These are phyloP conservation scores for Wickerhamiella bombiphila DNA, from an alignment of 805 yeast species.

Conservation along the genomic window DNA sequence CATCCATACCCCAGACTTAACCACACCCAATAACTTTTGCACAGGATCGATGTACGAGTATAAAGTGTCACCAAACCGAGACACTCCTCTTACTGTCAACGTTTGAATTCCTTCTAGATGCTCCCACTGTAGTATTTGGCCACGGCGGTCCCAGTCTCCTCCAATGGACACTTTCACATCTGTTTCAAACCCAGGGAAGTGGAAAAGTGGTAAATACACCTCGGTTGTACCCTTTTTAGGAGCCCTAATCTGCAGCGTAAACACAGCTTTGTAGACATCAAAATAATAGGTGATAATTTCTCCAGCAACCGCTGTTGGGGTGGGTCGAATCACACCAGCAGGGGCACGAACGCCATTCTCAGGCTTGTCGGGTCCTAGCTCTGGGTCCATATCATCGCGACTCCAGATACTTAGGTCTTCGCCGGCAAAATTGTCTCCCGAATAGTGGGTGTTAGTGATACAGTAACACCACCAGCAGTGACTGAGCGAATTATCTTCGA, in stretches of 20 bases:
- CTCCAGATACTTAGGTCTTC: slow-evolving; percentile 90
- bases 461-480: slow-evolving; percentile 83
- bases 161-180: slow-evolving; percentile 6
- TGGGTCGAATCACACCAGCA: slow-evolving; percentile 66
- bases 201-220: slow-evolving; percentile 59
- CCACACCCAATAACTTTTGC: slow-evolving; percentile 2
- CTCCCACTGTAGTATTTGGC: slow-evolving; percentile 15
- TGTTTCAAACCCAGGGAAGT: slow-evolving; percentile 30
- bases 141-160: slow-evolving; percentile 11
- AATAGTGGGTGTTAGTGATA: slow-evolving; percentile 52
- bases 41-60: slow-evolving; percentile 15
- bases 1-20: slow-evolving; percentile 1
- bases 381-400: slow-evolving; percentile 15
- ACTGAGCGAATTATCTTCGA: slow-evolving; percentile 58
- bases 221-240: slow-evolving; percentile 8
- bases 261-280: slow-evolving; percentile 35
- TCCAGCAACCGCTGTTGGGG: slow-evolving; percentile 52
- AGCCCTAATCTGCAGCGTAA: slow-evolving; percentile 33
- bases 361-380: slow-evolving; percentile 6
- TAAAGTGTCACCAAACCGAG: slow-evolving; percentile 13
- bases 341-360: slow-evolving; percentile 57
- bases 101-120: slow-evolving; percentile 12
- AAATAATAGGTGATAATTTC: slow-evolving; percentile 39
- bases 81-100: slow-evolving; percentile 11
- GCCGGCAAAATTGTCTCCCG: slow-evolving; percentile 90